These are phyloP conservation scores for Cercospora sesami DNA, from an alignment of 2,329 filamentous ascomycete genomes.

Conservation along the genomic window DNA sequence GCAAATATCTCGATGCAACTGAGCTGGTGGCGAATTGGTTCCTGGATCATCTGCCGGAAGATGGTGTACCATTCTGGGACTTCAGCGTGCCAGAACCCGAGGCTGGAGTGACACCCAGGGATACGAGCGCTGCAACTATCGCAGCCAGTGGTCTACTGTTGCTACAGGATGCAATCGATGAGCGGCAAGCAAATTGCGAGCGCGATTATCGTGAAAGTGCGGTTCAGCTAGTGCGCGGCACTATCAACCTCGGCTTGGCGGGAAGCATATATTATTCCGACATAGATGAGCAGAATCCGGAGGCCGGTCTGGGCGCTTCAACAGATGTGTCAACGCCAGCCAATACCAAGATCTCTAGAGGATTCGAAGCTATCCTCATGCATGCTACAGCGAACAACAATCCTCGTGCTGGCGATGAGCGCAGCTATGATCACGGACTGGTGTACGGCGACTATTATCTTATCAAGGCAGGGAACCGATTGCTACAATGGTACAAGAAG, in stretches of 20 bases:
- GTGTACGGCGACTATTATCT: conserved; percentile 26
- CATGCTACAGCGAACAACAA: conserved; percentile 28
- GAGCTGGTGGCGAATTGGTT: conserved; percentile 22
- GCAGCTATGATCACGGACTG: conserved; percentile 22
- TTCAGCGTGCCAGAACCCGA: conserved; percentile 16
- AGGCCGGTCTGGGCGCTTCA: conserved; percentile 13
- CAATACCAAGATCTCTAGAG: conserved; percentile 12
- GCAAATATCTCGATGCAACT: conserved; percentile 16
- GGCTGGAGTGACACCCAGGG: conserved; percentile 22
- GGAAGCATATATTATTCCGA: conserved; percentile 21
- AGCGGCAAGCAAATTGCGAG: neutral
- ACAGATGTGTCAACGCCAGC: conserved; percentile 21
- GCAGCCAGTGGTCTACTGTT: conserved; percentile 23
- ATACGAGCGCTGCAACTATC: conserved; percentile 23
- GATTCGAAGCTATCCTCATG: conserved; percentile 24
- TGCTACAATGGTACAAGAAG: conserved; percentile 9
- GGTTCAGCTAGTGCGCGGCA: conserved; percentile 11
- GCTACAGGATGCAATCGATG: conserved; percentile 21
- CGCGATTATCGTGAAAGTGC: conserved; percentile 19
- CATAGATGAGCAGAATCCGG: conserved; percentile 8
- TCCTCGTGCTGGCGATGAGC: conserved; percentile 17
- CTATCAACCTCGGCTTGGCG: conserved; percentile 17
- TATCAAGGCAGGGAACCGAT: conserved; percentile 22
- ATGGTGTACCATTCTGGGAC: conserved; percentile 24
- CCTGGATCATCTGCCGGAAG: conserved; percentile 22